Percentiles rank a stretch among this genome's conserved stretches.
Evolutionary conservation across 495 filamentous ascomycete genomes (phyloP).

Genomic region (Lichina pygmaea): DNA sequence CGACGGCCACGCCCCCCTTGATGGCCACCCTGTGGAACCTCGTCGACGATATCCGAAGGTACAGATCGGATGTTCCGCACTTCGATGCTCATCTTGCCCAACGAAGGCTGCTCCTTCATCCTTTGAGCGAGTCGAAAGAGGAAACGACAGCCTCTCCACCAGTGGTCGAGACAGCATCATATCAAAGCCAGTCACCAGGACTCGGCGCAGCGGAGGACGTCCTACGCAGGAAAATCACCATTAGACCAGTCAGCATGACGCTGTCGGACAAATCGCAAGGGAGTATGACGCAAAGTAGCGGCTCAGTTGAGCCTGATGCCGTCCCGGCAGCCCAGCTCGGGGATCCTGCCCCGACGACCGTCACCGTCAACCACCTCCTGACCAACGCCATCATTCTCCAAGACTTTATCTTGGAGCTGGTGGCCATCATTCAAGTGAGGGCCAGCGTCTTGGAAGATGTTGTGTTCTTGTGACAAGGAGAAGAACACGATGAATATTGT

Average conservation of each 20-base stretch:
- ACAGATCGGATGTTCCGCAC: slow-evolving; percentile 40
- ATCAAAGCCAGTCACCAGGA: no score
- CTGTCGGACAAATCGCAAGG: no score
- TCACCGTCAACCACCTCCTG: slow-evolving; percentile 63
- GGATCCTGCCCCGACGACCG: slow-evolving; percentile 7
- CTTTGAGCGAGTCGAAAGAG: slow-evolving; percentile 16
- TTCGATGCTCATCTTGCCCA: slow-evolving; percentile 55
- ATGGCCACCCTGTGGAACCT: slow-evolving; percentile 20
- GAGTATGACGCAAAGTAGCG: slow-evolving; percentile 3
- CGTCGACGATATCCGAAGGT: slow-evolving; percentile 33
- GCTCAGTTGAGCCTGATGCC: slow-evolving; percentile 5
- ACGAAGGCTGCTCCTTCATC: slow-evolving; percentile 37
- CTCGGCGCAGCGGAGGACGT: no score
- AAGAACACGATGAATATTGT: no score
- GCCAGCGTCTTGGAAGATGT: slow-evolving; percentile 74
- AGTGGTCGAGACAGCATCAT: neutral
- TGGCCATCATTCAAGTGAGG: slow-evolving; percentile 63
- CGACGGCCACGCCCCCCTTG: slow-evolving; percentile 14
- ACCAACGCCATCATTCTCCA: slow-evolving; percentile 33
- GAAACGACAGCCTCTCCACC: slow-evolving; percentile 2
- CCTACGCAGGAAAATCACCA: no score
- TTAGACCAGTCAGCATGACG: no score
- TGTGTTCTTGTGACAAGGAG: no score
- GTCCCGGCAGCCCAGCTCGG: slow-evolving; percentile 6
- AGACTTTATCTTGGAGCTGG: slow-evolving; percentile 73